Percentiles rank a stretch among this genome's conserved stretches.
These are phyloP conservation scores for Ostreobium quekettii DNA, from an alignment of 139 green algal species.

Conservation along the genomic window DNA sequence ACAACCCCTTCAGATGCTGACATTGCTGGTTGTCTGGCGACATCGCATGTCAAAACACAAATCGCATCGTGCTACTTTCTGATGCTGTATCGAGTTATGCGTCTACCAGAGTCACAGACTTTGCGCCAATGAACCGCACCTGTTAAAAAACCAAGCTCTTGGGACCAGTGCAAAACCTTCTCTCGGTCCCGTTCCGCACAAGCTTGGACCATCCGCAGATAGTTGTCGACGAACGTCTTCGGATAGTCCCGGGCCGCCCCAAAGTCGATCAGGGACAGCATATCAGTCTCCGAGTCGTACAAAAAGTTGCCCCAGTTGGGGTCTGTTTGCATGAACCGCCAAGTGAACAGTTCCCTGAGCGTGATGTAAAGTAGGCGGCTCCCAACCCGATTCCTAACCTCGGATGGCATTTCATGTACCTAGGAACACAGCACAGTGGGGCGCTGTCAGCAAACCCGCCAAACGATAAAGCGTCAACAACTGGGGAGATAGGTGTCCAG, in stretches of 20 bases:
- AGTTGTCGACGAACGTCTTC: constrained; percentile 69
- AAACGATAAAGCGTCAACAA: no score
- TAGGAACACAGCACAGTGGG: constrained; percentile 21
- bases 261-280: constrained; percentile 89
- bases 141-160: constrained; percentile 84
- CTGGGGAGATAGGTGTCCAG: no score
- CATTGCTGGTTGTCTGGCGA: no score
- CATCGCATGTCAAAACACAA: no score
- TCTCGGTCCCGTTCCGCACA: constrained; percentile 69
- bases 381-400: constrained; percentile 65
- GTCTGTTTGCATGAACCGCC: constrained; percentile 94
- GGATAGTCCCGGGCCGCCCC: constrained; percentile 75
- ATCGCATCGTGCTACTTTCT: no score
- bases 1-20: no score
- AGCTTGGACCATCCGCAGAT: constrained; percentile 84
- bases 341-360: constrained; percentile 85
- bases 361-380: constrained; percentile 73
- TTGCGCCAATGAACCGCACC: no score
- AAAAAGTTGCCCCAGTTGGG: constrained; percentile 97
- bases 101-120: no score
- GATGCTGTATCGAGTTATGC: neutral
- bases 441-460: neutral
- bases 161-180: constrained; percentile 55
- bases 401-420: constrained; percentile 56
- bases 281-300: constrained; percentile 64